A percentile compares a stretch with the other conserved stretches of the same genome.
Conservation (phyloP, 1,284 basidiomycete species). For the Ganoderma resinaceum region DNA sequence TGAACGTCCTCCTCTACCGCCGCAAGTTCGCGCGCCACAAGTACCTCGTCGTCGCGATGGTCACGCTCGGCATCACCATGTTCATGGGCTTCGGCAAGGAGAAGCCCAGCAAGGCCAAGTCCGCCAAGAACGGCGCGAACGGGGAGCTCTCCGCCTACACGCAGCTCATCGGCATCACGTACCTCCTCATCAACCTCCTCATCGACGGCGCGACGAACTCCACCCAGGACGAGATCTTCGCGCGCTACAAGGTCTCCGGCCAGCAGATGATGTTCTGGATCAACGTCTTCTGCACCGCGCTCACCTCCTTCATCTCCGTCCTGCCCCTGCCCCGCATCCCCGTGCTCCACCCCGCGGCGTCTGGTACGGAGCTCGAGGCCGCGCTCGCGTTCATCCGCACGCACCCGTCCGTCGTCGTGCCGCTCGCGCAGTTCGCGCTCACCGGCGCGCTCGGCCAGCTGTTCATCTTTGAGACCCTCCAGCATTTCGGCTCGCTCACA, state of each 20-base stretch:
- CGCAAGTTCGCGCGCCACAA: conserved; percentile 93
- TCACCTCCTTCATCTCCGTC: conserved; percentile 71
- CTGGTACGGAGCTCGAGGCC: conserved; percentile 66
- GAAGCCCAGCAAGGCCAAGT: conserved; percentile 53
- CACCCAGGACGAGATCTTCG: conserved; percentile 98
- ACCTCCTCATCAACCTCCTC: conserved; percentile 86
- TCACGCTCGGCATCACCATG: conserved; percentile 92
- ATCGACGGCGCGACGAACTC: conserved; percentile 96
- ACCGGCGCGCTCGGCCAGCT: conserved; percentile 95
- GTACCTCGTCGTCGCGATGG: conserved; percentile 91
- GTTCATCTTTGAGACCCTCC: conserved; percentile 98
- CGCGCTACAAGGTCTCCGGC: conserved; percentile 78
- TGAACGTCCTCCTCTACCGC: conserved; percentile 92
- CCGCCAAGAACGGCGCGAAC: conserved; percentile 30
- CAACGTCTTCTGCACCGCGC: conserved; percentile 81
- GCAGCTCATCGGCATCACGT: conserved; percentile 70
- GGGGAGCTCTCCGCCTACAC: conserved; percentile 52
- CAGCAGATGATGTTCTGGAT: conserved; percentile 99
- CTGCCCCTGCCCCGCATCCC: conserved; percentile 80
- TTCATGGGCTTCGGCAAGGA: conserved; percentile 91
- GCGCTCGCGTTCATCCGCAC: conserved; percentile 80
- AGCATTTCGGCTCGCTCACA: conserved; percentile 95
- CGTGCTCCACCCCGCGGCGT: conserved; percentile 69
- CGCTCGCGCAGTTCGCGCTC: conserved; percentile 86
- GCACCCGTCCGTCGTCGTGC: conserved; percentile 82